phyloP scores from a whole-genome alignment of 441 rosid species.

The Pelargonium australe region DNA sequence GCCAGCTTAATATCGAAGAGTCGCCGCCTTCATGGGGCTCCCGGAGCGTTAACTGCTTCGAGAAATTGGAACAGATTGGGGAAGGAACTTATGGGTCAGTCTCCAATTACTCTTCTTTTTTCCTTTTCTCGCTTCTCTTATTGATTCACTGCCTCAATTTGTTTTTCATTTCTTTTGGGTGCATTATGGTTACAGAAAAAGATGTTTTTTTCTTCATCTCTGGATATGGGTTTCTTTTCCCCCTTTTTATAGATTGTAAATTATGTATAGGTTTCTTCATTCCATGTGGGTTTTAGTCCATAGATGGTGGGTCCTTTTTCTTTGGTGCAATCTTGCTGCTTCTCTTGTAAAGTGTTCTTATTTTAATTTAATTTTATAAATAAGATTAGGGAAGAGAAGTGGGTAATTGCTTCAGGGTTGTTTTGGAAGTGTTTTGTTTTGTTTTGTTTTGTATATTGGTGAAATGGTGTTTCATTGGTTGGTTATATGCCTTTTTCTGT shows the following conservation, averaged over 20 bases:
- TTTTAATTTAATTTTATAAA: too few species aligned
- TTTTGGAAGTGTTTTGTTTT: background rate
- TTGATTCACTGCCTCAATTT: background rate
- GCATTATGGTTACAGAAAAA: background rate
- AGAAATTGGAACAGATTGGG: constrained; percentile 32
- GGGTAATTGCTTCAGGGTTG: background rate
- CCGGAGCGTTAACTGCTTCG: constrained; percentile 30
- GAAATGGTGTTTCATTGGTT: background rate
- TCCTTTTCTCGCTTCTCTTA: background rate
- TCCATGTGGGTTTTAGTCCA: background rate
- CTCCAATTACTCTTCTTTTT: background rate
- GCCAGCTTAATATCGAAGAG: constrained; percentile 29
- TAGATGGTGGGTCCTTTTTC: background rate
- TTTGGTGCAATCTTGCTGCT: background rate
- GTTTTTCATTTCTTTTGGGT: background rate
- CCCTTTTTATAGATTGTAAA: background rate
- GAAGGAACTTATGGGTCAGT: constrained; percentile 32
- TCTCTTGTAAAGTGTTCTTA: background rate
- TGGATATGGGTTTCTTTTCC: background rate
- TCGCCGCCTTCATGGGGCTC: constrained; percentile 28
- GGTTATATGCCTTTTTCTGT: background rate
- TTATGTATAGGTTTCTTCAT: background rate
- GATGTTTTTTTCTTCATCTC: background rate
- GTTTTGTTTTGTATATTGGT: background rate
- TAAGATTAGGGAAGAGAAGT: background rate